Evolutionary conservation across 352 stramenopile genomes (phyloP).

Genomic region (Pythium rhizo-oryzae): DNA sequence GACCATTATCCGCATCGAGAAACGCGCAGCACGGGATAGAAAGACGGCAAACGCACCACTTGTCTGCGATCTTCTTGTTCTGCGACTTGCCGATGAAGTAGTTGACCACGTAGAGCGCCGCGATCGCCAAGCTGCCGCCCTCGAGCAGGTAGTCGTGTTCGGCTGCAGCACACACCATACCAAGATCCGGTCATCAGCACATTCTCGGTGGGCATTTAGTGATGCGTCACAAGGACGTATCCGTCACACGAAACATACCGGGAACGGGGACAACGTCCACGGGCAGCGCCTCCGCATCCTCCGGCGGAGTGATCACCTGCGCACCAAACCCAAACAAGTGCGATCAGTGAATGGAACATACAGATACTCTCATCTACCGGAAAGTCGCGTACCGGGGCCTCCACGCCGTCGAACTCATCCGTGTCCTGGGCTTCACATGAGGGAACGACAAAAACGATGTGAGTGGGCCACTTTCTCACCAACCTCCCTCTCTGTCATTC

Average conservation of each 20-base stretch:
- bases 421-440: constrained; percentile 24
- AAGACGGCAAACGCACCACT: constrained; percentile 47
- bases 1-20: not conserved
- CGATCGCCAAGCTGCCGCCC: constrained; percentile 45
- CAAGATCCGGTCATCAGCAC: not conserved
- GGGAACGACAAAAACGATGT: not conserved
- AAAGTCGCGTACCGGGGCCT: constrained; percentile 20
- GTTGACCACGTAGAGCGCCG: constrained; percentile 51
- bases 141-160: constrained; percentile 48
- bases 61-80: constrained; percentile 65
- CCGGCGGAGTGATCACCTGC: constrained; percentile 24
- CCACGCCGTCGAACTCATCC: constrained; percentile 35
- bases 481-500: not conserved
- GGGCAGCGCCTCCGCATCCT: constrained; percentile 8
- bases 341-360: not conserved
- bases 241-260: constrained; percentile 2
- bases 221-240: not conserved
- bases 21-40: not conserved
- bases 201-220: not conserved
- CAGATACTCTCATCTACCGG: not conserved
- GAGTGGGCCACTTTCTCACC: not conserved
- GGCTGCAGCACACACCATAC: not conserved
- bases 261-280: not conserved
- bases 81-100: constrained; percentile 70
- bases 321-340: not conserved